These are phyloP conservation scores for Xylaria sp. DNA, from an alignment of 2,329 filamentous ascomycete species.

Conservation along the genomic window DNA sequence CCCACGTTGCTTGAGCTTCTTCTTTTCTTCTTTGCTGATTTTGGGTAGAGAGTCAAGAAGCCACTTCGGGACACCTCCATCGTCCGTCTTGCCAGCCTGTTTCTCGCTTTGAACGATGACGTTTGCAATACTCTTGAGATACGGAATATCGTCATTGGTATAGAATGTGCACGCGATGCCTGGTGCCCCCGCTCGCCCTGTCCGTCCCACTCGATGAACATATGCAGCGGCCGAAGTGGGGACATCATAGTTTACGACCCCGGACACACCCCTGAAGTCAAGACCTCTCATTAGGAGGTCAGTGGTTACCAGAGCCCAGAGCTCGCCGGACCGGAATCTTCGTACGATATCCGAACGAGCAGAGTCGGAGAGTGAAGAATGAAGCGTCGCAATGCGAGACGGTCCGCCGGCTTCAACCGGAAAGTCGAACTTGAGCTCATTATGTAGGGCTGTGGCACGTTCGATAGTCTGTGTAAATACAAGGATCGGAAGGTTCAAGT, in stretches of 20 bases:
- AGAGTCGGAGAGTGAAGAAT: constrained; percentile 83
- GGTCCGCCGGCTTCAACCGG: constrained; percentile 87
- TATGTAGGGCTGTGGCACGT: constrained; percentile 85
- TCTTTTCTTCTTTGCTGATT: constrained; percentile 83
- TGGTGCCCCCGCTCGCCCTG: constrained; percentile 87
- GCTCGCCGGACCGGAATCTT: constrained; percentile 87
- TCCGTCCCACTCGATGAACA: constrained; percentile 92
- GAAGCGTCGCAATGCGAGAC: constrained; percentile 86
- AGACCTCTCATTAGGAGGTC: constrained; percentile 92
- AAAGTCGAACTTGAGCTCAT: constrained; percentile 94
- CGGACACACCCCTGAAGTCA: constrained; percentile 94
- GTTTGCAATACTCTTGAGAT: constrained; percentile 90
- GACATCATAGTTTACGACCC: constrained; percentile 97
- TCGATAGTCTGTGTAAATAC: constrained; percentile 98
- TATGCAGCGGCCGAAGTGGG: constrained; percentile 91
- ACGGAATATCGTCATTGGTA: constrained; percentile 92
- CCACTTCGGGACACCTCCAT: constrained; percentile 80
- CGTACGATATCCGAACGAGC: constrained; percentile 85
- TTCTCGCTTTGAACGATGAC: constrained; percentile 87
- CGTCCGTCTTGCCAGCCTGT: constrained; percentile 66
- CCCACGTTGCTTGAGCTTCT: constrained; percentile 82
- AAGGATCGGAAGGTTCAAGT: constrained; percentile 86
- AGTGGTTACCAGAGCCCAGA: constrained; percentile 97
- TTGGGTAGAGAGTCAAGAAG: constrained; percentile 87
- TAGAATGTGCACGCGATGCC: constrained; percentile 94